Percentiles rank a stretch among this genome's conserved stretches.
Conservation (phyloP, 176 grass and related monocot genomes). For the Phyllostachys edulis region DNA sequence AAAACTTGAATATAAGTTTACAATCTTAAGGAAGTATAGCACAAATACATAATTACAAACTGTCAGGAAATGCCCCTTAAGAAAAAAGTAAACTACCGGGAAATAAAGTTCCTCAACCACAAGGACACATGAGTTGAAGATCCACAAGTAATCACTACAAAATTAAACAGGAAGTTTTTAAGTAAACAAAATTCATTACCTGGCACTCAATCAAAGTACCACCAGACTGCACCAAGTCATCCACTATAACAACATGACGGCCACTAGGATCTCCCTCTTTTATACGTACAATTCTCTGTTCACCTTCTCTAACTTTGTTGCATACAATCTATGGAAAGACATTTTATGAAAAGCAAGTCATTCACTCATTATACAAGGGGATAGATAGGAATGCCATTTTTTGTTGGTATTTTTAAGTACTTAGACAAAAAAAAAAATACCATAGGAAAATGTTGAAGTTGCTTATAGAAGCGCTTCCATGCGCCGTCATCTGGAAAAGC, state of each 20-base stretch:
- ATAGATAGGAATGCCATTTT: not conserved
- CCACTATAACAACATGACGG: constrained; percentile 87
- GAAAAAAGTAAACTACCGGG: not conserved
- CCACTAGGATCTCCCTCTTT: constrained; percentile 88
- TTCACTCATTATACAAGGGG: not conserved
- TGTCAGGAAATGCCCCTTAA: not conserved
- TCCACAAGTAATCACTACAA: constrained; percentile 5
- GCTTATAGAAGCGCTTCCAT: constrained; percentile 97
- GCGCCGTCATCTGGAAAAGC: constrained; percentile 96
- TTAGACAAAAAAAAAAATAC: constrained; percentile 42
- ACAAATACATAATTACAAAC: constrained; percentile 29
- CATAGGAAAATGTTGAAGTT: constrained; percentile 96
- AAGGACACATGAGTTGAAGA: constrained; percentile 11
- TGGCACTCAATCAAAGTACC: constrained; percentile 96
- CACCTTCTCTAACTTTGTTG: constrained; percentile 94
- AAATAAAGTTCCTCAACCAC: not conserved
- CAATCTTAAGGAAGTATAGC: not conserved
- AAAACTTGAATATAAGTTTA: constrained; percentile 28
- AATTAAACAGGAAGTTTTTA: not conserved
- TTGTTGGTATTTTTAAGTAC: not conserved
- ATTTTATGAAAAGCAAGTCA: constrained; percentile 27
- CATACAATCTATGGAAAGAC: constrained; percentile 63
- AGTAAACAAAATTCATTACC: constrained; percentile 43
- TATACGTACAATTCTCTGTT: constrained; percentile 84
- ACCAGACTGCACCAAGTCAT: constrained; percentile 96